Conservation (phyloP, 2,329 filamentous ascomycete genomes). For the Ophiostoma ulmi region DNA sequence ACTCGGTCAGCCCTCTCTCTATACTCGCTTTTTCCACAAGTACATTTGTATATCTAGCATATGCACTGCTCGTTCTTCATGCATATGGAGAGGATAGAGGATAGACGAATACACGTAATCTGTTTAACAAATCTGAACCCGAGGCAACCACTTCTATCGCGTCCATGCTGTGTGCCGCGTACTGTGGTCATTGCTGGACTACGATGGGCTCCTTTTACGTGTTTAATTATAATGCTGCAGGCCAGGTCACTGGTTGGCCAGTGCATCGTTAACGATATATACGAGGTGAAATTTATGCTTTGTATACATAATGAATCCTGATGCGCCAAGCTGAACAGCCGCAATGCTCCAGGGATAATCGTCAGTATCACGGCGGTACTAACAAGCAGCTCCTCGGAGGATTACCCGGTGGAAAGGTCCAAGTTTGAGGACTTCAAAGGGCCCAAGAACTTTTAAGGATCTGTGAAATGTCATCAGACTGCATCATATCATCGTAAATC, state of each 20-base stretch:
- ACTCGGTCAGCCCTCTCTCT: background rate
- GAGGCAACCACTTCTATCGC: too few species aligned
- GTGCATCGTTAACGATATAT: background rate
- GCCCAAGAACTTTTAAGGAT: too few species aligned
- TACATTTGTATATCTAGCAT: background rate
- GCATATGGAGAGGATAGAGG: background rate
- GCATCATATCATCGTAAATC: too few species aligned
- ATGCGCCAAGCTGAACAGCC: background rate
- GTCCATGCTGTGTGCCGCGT: too few species aligned
- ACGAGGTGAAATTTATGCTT: background rate
- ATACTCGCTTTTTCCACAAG: background rate
- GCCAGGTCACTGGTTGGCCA: background rate
- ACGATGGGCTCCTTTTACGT: background rate
- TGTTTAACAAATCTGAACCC: too few species aligned
- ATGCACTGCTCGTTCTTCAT: background rate
- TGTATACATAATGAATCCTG: background rate
- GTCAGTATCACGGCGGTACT: background rate
- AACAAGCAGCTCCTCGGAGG: background rate
- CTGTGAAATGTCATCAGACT: too few species aligned
- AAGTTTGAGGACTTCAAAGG: too few species aligned
- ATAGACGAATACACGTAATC: slow-evolving; percentile 1
- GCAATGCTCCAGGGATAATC: background rate
- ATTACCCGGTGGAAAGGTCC: too few species aligned
- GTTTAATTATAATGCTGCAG: background rate
- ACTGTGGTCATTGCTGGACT: too few species aligned